Evolutionary conservation across 345 rosid genomes (phyloP).

Genomic region (Iberis pinnata): DNA sequence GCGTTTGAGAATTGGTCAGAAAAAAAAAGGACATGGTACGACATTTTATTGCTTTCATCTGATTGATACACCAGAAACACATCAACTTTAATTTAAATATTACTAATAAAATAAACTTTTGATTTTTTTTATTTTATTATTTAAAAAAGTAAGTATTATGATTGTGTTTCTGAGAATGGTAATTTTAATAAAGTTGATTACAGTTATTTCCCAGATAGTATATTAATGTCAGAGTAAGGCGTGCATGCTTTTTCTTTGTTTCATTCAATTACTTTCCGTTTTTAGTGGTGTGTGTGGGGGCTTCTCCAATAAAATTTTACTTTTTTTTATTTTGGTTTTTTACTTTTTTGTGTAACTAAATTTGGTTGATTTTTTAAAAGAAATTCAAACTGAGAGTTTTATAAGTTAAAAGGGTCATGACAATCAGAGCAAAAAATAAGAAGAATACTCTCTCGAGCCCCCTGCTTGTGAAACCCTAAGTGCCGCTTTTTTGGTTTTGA

Average conservation of each 20-base stretch:
- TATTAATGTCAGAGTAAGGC: background rate
- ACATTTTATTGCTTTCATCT: slow-evolving; percentile 16
- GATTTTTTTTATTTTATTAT: too few relatives aligned
- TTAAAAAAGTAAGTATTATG: background rate
- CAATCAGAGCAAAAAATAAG: too few relatives aligned
- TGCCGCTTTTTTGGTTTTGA: too few relatives aligned
- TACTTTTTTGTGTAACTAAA: too few relatives aligned
- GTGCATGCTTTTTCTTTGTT: background rate
- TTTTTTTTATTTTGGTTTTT: too few relatives aligned
- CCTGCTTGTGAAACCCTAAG: too few relatives aligned
- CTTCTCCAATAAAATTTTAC: background rate
- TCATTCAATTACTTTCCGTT: background rate
- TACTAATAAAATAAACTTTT: background rate
- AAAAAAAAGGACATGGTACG: slow-evolving; percentile 17
- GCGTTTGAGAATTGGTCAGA: slow-evolving; percentile 18
- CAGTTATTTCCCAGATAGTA: slow-evolving; percentile 11
- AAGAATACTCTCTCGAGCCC: too few relatives aligned
- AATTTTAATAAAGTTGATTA: background rate
- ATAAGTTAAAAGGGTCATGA: too few relatives aligned
- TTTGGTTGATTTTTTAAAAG: too few relatives aligned
- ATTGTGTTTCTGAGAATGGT: background rate
- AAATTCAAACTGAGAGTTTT: too few relatives aligned
- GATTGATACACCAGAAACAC: slow-evolving; percentile 15
- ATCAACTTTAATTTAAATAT: slow-evolving; percentile 32
- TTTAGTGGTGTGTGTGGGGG: slow-evolving; percentile 10